Base-by-base conservation (phyloP, 805 yeast species). In the Jamesozyma lodderae region DNA sequence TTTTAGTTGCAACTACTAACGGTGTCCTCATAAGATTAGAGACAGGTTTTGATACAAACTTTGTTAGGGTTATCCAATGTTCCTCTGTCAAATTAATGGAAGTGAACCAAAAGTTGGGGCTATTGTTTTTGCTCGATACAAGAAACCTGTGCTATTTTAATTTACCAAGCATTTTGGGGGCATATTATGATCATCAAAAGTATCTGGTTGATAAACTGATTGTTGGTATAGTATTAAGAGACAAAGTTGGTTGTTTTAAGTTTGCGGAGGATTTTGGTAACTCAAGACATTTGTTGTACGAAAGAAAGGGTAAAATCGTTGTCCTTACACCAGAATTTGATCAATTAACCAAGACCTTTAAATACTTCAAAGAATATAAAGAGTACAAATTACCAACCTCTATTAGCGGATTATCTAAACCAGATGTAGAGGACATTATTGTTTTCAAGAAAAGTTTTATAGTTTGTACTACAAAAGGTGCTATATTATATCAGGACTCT, bases 391-490 rank as follows among this genome's bases (percentile, higher is more conserved):
- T 59, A n/a, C 79, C 77, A 19, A 68, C 69, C 27, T 63, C 73
- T n/a, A 82, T 75, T 44, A 76, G 73, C 33, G 67, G 73, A 17
- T 54, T 68, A 37, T 70, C 78, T 44, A 68, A 64, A 41, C 62
- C 72, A 17, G 88, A 80, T 36, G 70, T 81, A 36, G 65, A 57
- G 41, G 79, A 77, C 2, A 60, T 82, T 15, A 73, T 81, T 0
- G 64, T 81, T 2, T 77, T 84, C 60, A 74, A 77, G 42, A 73
- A 75, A 16, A 70, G 83, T 36, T 70, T 83, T 55, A 75, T 84
- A 0, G 72, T 80, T 1, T 82, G 80, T 49, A 71, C 86, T 0
- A 62, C 71, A 14, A 72, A 74, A 48, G 88, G 88, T 0, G 77
- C 80, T 46, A 79, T 81, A 42, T 69, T 81, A 21, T 64, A 77